A percentile compares a stretch with the other conserved stretches of the same genome.
These are phyloP conservation scores for Volvariella surrecta DNA, from an alignment of 1,284 basidiomycete genomes.

Conservation along the genomic window DNA sequence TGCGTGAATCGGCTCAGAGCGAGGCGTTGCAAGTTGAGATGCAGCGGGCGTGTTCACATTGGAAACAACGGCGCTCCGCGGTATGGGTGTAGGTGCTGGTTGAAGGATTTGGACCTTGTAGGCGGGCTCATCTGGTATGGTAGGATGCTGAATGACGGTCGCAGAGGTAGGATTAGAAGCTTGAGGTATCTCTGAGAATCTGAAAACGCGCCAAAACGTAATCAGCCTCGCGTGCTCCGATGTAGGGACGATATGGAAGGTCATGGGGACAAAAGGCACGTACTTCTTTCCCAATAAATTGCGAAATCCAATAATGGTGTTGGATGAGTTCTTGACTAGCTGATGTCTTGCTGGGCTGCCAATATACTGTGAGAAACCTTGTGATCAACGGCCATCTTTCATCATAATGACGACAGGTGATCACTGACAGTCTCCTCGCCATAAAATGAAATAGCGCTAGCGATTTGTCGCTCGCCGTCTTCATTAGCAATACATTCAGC, in stretches of 20 bases:
- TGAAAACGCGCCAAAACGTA: conserved; percentile 21
- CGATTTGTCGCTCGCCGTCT: conserved; percentile 97
- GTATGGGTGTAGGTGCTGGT: conserved; percentile 57
- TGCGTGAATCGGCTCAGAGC: conserved; percentile 70
- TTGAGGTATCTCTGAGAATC: conserved; percentile 70
- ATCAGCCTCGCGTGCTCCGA: neutral
- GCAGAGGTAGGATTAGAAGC: conserved; percentile 47
- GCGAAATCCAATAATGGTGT: conserved; percentile 92
- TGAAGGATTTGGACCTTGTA: conserved; percentile 83
- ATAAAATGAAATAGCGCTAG: conserved; percentile 88
- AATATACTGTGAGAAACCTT: conserved; percentile 61
- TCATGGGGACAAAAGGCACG: too few species aligned
- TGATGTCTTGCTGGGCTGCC: conserved; percentile 95
- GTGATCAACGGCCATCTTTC: conserved; percentile 3
- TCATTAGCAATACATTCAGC: conserved; percentile 97
- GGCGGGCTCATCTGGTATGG: conserved; percentile 65
- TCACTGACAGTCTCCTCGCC: conserved; percentile 79
- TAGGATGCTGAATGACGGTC: conserved; percentile 71
- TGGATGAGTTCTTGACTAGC: conserved; percentile 90
- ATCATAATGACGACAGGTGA: neutral
- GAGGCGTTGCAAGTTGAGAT: conserved; percentile 65
- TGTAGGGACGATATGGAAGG: conserved; percentile 1
- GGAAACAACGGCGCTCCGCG: conserved; percentile 26
- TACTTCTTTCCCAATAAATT: conserved; percentile 91
- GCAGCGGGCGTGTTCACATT: conserved; percentile 55